These are phyloP conservation scores for Arthromyces matolae DNA, from an alignment of 768 basidiomycete genomes.

Conservation along the genomic window DNA sequence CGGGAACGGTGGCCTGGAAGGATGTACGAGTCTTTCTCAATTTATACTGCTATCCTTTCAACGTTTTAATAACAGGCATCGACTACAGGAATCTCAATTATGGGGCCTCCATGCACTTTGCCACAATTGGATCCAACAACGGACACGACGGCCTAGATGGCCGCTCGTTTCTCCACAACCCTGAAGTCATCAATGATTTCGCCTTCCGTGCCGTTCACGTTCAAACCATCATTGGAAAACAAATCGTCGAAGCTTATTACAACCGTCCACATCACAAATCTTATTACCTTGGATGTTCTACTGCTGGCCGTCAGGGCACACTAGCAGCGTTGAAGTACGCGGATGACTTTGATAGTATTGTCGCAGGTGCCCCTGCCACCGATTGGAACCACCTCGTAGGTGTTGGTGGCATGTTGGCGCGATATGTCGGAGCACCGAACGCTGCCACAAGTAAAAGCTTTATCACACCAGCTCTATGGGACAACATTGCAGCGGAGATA, in stretches of 20 bases:
- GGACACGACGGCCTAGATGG: slow-evolving; percentile 8
- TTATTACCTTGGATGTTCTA: slow-evolving; percentile 15
- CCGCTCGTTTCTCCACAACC: not conserved
- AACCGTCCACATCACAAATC: slow-evolving; percentile 7
- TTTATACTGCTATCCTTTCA: not conserved
- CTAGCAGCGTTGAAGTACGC: slow-evolving; percentile 10
- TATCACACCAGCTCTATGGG: not conserved
- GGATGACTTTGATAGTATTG: slow-evolving; percentile 11
- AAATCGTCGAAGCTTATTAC: slow-evolving; percentile 11
- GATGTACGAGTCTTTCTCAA: slow-evolving; percentile 1
- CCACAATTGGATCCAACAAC: slow-evolving; percentile 10
- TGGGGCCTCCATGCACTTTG: slow-evolving; percentile 10
- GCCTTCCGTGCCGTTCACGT: slow-evolving; percentile 12
- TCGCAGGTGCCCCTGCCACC: slow-evolving; percentile 10
- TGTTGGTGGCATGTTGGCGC: slow-evolving; percentile 3
- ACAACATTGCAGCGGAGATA: not conserved
- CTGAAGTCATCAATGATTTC: slow-evolving; percentile 15
- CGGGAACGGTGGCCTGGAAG: slow-evolving; percentile 9
- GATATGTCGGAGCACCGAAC: slow-evolving; percentile 2
- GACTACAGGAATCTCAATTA: slow-evolving; percentile 7
- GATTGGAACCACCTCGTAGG: slow-evolving; percentile 5
- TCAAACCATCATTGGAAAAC: slow-evolving; percentile 11
- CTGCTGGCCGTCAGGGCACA: slow-evolving; percentile 12
- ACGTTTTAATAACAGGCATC: not conserved
- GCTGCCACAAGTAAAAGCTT: not conserved